Evolutionary conservation across 352 stramenopile species (phyloP).

Genomic region (Phytopythium kandeliae): DNA sequence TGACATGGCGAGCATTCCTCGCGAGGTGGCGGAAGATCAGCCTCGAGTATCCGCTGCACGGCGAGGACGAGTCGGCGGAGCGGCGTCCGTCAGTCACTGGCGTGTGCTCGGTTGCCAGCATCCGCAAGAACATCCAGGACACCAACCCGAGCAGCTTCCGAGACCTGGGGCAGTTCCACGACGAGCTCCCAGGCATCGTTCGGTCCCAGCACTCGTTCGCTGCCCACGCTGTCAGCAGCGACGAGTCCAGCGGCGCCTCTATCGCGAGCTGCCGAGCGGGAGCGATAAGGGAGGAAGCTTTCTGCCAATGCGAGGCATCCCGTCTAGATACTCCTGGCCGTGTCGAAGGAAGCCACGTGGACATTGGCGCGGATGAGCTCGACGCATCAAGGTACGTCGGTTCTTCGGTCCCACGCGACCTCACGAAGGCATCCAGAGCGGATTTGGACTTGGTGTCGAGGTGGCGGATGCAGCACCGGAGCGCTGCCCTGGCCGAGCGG

Average conservation of each 20-base stretch:
- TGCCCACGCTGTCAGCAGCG: too few relatives aligned
- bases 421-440: background rate
- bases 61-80: conserved; percentile 1
- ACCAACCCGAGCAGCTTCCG: conserved; percentile 36
- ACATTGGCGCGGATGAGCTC: background rate
- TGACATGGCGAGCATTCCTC: conserved; percentile 54
- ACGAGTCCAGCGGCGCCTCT: too few relatives aligned
- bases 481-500: conserved; percentile 22
- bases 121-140: conserved; percentile 20
- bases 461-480: conserved; percentile 27
- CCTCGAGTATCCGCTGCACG: conserved; percentile 11
- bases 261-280: background rate
- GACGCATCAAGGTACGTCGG: background rate
- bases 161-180: conserved; percentile 32
- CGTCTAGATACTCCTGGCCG: background rate
- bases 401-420: background rate
- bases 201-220: conserved; percentile 7
- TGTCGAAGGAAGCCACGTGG: background rate
- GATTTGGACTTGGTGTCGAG: background rate
- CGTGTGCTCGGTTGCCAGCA: conserved; percentile 25
- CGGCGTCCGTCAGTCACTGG: conserved; percentile 4
- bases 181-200: conserved; percentile 30
- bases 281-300: background rate
- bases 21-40: conserved; percentile 36
- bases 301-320: background rate